phyloP scores from a whole-genome alignment of 345 rosid genomes.

The Euphorbia pulcherrima region DNA sequence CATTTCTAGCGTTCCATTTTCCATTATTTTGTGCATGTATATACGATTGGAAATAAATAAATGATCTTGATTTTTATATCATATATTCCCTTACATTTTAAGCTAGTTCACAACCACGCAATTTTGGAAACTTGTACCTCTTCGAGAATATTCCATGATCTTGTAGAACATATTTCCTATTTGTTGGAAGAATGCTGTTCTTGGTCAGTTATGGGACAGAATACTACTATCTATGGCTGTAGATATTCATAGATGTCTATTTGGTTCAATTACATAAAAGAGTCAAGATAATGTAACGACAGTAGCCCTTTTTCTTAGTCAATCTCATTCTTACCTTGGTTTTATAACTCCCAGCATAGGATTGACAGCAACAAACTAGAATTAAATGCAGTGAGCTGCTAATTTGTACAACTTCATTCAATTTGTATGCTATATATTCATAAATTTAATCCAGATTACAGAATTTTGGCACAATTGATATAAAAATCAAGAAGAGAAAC shows the following conservation, averaged over 20 bases:
- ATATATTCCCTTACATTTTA: neutral
- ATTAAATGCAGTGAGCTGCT: neutral
- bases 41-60: conserved; percentile 6
- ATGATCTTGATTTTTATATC: neutral
- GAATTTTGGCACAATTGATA: neutral
- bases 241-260: neutral
- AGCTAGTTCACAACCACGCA: neutral
- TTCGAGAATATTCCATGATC: neutral
- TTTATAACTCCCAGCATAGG: too few relatives aligned
- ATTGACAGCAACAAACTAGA: neutral
- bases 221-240: neutral
- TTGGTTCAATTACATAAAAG: too few relatives aligned
- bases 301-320: too few relatives aligned
- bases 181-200: neutral
- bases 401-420: neutral
- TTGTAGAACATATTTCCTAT: neutral
- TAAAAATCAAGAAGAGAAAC: neutral
- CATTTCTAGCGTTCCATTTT: conserved; percentile 9
- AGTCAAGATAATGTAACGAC: too few relatives aligned
- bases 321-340: too few relatives aligned
- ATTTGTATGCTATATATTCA: too few relatives aligned
- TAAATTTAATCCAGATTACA: neutral
- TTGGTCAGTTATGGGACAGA: neutral
- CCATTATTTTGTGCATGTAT: neutral
- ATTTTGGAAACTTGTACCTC: neutral